Percentiles rank a stretch among this genome's conserved stretches.
phyloP scores from a whole-genome alignment of 2,329 filamentous ascomycete genomes.

The Aspergillus sp. region DNA sequence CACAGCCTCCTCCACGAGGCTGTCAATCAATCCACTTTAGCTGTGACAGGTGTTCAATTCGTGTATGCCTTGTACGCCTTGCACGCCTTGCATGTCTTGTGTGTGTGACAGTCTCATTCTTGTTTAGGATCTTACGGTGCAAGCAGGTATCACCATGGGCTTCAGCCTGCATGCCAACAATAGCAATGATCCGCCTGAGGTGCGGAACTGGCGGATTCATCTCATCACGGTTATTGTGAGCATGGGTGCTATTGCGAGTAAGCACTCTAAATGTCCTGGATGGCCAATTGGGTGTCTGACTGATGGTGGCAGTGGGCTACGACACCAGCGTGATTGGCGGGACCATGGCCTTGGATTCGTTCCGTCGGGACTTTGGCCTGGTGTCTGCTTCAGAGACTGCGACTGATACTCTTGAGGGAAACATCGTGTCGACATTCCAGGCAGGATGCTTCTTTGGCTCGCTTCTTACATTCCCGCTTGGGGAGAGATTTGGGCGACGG shows the following conservation, averaged over 20 bases:
- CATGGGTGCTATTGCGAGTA: conserved; percentile 11
- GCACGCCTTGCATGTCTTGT: no score
- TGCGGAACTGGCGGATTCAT: conserved; percentile 12
- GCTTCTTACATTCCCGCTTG: conserved; percentile 34
- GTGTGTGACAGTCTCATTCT: no score
- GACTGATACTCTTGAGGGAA: conserved; percentile 10
- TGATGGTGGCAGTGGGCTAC: conserved; percentile 6
- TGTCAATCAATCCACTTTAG: no score
- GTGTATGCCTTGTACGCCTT: no score
- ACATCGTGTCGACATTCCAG: conserved; percentile 16
- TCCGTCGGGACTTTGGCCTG: conserved; percentile 12
- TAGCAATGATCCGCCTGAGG: conserved; percentile 12
- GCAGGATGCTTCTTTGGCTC: conserved; percentile 21
- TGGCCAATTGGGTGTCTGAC: neutral
- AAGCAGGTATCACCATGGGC: conserved; percentile 9
- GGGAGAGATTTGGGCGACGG: conserved; percentile 53
- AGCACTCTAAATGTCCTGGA: neutral
- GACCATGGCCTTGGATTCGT: conserved; percentile 8
- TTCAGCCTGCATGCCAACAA: conserved; percentile 12
- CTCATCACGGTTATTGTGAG: conserved; percentile 10
- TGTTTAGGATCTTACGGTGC: no score
- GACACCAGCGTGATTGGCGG: conserved; percentile 13
- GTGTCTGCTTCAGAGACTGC: neutral
- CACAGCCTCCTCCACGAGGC: no score
- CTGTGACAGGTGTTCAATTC: no score